phyloP scores from a whole-genome alignment of 148 eudicot genomes.

The Camellia lanceoleosa region DNA sequence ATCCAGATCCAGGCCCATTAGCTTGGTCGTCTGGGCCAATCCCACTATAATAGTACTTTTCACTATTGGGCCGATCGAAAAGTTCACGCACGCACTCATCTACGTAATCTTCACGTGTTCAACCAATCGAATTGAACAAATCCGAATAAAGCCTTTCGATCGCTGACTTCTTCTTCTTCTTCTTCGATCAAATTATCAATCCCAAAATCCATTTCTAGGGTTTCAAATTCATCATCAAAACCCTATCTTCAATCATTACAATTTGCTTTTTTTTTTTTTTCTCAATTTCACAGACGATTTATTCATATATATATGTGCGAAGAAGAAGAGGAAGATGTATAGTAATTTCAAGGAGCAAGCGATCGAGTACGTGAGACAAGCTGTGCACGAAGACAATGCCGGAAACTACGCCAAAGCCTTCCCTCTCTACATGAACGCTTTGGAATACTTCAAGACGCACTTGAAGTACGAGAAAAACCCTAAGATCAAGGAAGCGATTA shows the following conservation, averaged over 20 bases:
- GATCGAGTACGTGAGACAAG: slow-evolving; percentile 91
- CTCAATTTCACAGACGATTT: background rate
- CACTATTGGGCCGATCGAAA: too few relatives aligned
- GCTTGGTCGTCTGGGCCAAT: too few relatives aligned
- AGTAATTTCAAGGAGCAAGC: slow-evolving; percentile 99
- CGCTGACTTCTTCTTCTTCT: slow-evolving; percentile 7
- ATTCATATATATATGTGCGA: background rate
- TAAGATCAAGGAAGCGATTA: slow-evolving; percentile 85
- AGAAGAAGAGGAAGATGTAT: slow-evolving; percentile 43
- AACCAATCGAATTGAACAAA: background rate
- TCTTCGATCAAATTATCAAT: slow-evolving; percentile 1
- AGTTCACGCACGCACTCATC: too few relatives aligned
- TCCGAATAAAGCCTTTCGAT: background rate
- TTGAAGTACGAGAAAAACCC: slow-evolving; percentile 95
- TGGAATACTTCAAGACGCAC: slow-evolving; percentile 90
- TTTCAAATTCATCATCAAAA: background rate
- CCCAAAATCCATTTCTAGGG: background rate
- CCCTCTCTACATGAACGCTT: slow-evolving; percentile 88
- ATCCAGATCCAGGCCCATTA: too few relatives aligned
- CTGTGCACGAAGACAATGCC: slow-evolving; percentile 89
- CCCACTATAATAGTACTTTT: too few relatives aligned
- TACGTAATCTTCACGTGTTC: background rate
- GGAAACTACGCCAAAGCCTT: slow-evolving; percentile 94
- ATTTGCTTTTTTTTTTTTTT: background rate
- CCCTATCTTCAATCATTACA: background rate